Evolutionary conservation across 345 rosid genomes (phyloP).

Genomic region (Bretschneidera sinensis): DNA sequence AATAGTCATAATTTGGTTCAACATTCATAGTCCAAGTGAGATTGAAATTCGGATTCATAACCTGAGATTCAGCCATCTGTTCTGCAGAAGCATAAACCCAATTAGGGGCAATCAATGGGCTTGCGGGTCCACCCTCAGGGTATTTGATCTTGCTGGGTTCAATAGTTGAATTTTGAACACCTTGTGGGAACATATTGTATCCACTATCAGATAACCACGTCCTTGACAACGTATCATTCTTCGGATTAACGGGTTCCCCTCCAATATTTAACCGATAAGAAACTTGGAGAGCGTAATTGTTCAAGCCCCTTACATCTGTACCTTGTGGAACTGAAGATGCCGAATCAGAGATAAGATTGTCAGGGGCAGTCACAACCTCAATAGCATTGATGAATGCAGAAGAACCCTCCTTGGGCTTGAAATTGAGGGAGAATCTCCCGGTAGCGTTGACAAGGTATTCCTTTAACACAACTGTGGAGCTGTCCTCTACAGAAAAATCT

Average conservation of each 20-base stretch:
- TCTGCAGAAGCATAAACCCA: constrained; percentile 51
- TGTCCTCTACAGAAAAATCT: constrained; percentile 42
- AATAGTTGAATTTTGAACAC: constrained; percentile 31
- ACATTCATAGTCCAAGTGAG: constrained; percentile 66
- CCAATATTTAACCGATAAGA: constrained; percentile 67
- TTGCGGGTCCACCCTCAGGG: constrained; percentile 39
- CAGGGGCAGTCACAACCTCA: constrained; percentile 66
- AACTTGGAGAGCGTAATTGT: constrained; percentile 43
- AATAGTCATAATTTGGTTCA: constrained; percentile 50
- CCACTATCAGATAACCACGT: constrained; percentile 58
- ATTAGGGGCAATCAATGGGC: constrained; percentile 46
- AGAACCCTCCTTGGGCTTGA: constrained; percentile 48
- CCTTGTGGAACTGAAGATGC: constrained; percentile 45
- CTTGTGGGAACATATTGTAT: constrained; percentile 53
- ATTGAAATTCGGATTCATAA: constrained; percentile 54
- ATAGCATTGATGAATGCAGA: constrained; percentile 65
- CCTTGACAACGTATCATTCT: constrained; percentile 55
- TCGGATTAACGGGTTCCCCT: constrained; percentile 46
- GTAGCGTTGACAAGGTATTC: constrained; percentile 57
- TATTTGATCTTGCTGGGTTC: constrained; percentile 38
- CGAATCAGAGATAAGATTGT: constrained; percentile 46
- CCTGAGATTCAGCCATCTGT: constrained; percentile 48
- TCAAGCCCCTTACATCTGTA: constrained; percentile 44
- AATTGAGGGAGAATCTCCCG: constrained; percentile 43
- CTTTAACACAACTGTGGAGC: constrained; percentile 39